These are phyloP conservation scores for Arthroderma sp. DNA, from an alignment of 2,329 filamentous ascomycete species.

Conservation along the genomic window DNA sequence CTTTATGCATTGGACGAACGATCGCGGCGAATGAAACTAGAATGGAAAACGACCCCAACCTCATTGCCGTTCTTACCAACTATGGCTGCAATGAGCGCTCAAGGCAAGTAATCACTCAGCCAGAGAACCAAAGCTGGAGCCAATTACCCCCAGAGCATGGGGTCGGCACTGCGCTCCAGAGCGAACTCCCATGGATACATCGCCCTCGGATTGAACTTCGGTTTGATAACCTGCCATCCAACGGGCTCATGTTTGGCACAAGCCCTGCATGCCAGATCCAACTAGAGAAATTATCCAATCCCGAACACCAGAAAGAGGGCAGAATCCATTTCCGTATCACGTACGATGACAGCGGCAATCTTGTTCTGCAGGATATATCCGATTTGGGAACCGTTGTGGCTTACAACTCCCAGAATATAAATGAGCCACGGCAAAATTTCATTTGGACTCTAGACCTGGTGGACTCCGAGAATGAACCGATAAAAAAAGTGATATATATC, in stretches of 20 bases:
- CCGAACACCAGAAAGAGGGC: not conserved
- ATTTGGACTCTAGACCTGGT: slow-evolving; percentile 7
- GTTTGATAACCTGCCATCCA: too few species aligned
- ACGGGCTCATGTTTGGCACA: slow-evolving; percentile 5
- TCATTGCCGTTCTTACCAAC: too few species aligned
- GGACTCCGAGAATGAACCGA: not conserved
- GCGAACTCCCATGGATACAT: too few species aligned
- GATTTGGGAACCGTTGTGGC: slow-evolving; percentile 6
- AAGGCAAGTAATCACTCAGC: too few species aligned
- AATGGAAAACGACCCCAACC: too few species aligned
- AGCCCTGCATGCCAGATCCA: not conserved
- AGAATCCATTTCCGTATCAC: slow-evolving; percentile 7
- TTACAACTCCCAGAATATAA: slow-evolving; percentile 5
- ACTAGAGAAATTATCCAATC: not conserved
- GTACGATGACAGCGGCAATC: slow-evolving; percentile 3
- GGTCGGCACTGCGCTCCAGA: too few species aligned
- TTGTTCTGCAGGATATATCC: slow-evolving; percentile 7
- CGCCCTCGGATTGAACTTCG: too few species aligned
- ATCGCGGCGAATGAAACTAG: too few species aligned
- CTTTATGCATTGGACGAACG: too few species aligned
- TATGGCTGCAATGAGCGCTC: too few species aligned
- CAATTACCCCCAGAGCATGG: too few species aligned
- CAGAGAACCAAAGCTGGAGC: too few species aligned
- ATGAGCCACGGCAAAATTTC: slow-evolving; percentile 6
- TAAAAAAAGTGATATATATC: not conserved